A percentile compares a stretch with the other conserved stretches of the same genome.
Conservation (phyloP, 345 rosid genomes). For the Syzygium aromaticum region DNA sequence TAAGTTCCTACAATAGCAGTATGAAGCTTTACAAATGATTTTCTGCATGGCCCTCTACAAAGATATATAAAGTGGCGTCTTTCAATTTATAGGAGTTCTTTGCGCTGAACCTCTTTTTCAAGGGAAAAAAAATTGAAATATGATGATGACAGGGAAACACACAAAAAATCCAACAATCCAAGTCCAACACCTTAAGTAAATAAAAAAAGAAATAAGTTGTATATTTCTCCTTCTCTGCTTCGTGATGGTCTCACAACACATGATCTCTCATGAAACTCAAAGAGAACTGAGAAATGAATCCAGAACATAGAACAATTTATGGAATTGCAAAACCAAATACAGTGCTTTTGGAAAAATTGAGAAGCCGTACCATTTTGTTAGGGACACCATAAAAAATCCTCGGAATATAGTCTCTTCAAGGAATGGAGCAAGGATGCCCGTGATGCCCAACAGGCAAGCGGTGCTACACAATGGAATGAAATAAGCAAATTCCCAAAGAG, state of each 20-base stretch:
- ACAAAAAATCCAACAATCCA: background rate
- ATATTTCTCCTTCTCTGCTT: background rate
- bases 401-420: conserved; percentile 95
- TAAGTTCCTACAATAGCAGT: background rate
- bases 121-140: background rate
- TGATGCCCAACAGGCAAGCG: conserved; percentile 77
- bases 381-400: conserved; percentile 87
- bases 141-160: background rate
- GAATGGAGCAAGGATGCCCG: conserved; percentile 87
- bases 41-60: background rate
- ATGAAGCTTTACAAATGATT: background rate
- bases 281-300: background rate
- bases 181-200: background rate
- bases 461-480: conserved; percentile 33
- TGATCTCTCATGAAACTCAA: background rate
- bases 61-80: background rate
- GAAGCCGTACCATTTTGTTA: conserved; percentile 73
- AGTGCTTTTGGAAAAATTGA: background rate
- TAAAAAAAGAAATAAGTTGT: background rate
- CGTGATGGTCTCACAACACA: background rate
- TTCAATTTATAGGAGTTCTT: background rate
- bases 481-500: background rate
- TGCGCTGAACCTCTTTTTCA: background rate
- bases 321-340: background rate
- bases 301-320: background rate